Percentiles rank a stretch among this genome's conserved stretches.
phyloP scores from a whole-genome alignment of 768 basidiomycete species.

The Russula lepida region DNA sequence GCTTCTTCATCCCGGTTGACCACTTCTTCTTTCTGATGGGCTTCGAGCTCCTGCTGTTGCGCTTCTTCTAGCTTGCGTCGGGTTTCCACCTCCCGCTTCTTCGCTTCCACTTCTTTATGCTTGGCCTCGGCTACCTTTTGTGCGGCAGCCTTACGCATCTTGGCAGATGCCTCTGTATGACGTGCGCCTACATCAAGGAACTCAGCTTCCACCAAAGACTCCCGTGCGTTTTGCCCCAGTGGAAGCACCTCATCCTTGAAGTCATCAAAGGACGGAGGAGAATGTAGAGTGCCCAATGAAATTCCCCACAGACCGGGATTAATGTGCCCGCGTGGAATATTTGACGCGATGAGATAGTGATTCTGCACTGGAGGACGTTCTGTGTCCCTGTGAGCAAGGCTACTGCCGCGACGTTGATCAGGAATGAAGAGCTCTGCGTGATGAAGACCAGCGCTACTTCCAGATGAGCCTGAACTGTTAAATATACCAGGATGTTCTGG shows the following conservation, averaged over 20 bases:
- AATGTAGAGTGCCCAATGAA: too few species aligned
- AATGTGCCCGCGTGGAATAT: too few species aligned
- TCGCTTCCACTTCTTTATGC: constrained; percentile 25
- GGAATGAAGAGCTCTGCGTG: neutral
- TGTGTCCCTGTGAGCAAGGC: neutral
- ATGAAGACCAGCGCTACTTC: constrained; percentile 19
- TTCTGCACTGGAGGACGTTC: too few species aligned
- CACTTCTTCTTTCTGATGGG: constrained; percentile 27
- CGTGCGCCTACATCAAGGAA: constrained; percentile 21
- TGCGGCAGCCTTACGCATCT: constrained; percentile 19
- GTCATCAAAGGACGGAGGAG: too few species aligned
- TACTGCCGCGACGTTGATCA: constrained; percentile 1
- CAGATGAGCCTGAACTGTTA: constrained; percentile 5
- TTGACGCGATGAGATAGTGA: too few species aligned
- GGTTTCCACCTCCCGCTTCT: constrained; percentile 28
- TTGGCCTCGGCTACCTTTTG: constrained; percentile 20
- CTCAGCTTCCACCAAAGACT: too few species aligned
- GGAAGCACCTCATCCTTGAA: too few species aligned
- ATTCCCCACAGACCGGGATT: too few species aligned
- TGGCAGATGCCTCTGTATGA: constrained; percentile 23
- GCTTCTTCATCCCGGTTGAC: constrained; percentile 28
- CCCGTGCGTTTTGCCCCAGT: too few species aligned
- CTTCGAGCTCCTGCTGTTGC: constrained; percentile 29
- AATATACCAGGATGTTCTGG: constrained; percentile 13
- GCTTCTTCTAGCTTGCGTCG: constrained; percentile 28